phyloP scores from a whole-genome alignment of 441 rosid species.

The Daphne laureola region DNA sequence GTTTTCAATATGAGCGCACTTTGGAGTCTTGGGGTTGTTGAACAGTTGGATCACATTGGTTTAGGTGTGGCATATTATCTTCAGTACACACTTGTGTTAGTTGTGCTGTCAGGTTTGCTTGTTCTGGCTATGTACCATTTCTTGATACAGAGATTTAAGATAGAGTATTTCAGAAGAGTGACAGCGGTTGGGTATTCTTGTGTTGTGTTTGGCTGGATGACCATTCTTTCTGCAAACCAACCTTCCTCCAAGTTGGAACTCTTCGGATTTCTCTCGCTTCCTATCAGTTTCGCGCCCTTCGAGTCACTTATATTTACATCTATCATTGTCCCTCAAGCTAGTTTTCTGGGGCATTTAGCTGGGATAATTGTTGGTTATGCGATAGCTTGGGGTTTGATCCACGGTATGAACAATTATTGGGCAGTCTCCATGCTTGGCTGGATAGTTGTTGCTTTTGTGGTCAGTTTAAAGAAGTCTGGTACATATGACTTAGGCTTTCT shows the following conservation, averaged over 20 bases:
- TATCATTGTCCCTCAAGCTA: conserved; percentile 95
- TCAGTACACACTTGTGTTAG: conserved; percentile 78
- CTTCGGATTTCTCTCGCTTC: conserved; percentile 83
- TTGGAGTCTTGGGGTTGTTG: conserved; percentile 93
- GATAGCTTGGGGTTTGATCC: conserved; percentile 86
- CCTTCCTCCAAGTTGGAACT: conserved; percentile 90
- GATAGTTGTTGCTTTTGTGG: conserved; percentile 58
- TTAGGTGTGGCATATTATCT: conserved; percentile 81
- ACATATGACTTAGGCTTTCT: conserved; percentile 78
- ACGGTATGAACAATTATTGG: conserved; percentile 96
- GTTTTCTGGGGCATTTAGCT: conserved; percentile 89
- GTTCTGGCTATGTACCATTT: conserved; percentile 74
- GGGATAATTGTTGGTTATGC: conserved; percentile 92
- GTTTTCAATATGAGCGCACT: conserved; percentile 95
- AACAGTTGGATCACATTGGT: conserved; percentile 60
- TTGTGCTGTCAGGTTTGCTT: conserved; percentile 60
- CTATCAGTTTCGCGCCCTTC: conserved; percentile 91
- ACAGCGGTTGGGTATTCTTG: conserved; percentile 97
- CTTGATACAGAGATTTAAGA: conserved; percentile 58
- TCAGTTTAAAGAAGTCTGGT: conserved; percentile 86
- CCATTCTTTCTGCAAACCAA: conserved; percentile 84
- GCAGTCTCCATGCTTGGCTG: conserved; percentile 83
- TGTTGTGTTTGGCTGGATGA: conserved; percentile 99
- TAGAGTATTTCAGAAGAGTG: conserved; percentile 83
- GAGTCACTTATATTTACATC: conserved; percentile 92